Conservation (phyloP, 768 basidiomycete species). For the Leccinum arenicola region DNA sequence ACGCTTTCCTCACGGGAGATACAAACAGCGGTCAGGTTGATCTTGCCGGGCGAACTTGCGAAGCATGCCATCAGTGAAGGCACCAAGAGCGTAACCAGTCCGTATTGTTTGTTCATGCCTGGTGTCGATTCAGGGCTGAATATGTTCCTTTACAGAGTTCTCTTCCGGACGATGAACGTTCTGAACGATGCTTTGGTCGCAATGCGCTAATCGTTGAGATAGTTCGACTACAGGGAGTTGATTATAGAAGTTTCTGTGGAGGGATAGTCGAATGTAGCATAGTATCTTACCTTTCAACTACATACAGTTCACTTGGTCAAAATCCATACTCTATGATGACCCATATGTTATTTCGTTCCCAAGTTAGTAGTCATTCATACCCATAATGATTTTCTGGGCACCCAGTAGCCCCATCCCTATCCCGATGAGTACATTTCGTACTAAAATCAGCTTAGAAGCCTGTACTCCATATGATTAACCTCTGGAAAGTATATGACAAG, state of each 20-base stretch:
- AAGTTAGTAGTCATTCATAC: neutral
- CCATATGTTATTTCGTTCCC: too few relatives aligned
- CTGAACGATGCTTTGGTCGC: neutral
- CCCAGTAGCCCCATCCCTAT: neutral
- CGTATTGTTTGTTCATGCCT: slow-evolving; percentile 3
- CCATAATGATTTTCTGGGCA: too few relatives aligned
- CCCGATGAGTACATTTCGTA: neutral
- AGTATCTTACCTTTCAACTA: slow-evolving; percentile 12
- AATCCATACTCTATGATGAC: neutral
- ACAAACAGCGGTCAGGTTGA: slow-evolving; percentile 66
- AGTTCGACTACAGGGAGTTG: neutral
- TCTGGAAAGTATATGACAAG: too few relatives aligned
- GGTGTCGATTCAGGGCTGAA: neutral
- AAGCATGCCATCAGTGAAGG: slow-evolving; percentile 79
- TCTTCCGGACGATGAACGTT: slow-evolving; percentile 20
- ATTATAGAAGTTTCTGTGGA: neutral
- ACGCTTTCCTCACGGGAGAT: slow-evolving; percentile 74
- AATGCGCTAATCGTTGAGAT: neutral
- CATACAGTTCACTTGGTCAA: neutral
- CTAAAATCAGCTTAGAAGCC: slow-evolving; percentile 23
- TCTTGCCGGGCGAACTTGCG: slow-evolving; percentile 68
- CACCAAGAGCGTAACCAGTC: slow-evolving; percentile 58
- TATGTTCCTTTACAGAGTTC: slow-evolving; percentile 19
- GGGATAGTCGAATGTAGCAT: slow-evolving; percentile 21
- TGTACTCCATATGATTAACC: slow-evolving; percentile 1